Base-by-base conservation (phyloP, 345 rosid genomes). In the Hypericum perforatum region DNA sequence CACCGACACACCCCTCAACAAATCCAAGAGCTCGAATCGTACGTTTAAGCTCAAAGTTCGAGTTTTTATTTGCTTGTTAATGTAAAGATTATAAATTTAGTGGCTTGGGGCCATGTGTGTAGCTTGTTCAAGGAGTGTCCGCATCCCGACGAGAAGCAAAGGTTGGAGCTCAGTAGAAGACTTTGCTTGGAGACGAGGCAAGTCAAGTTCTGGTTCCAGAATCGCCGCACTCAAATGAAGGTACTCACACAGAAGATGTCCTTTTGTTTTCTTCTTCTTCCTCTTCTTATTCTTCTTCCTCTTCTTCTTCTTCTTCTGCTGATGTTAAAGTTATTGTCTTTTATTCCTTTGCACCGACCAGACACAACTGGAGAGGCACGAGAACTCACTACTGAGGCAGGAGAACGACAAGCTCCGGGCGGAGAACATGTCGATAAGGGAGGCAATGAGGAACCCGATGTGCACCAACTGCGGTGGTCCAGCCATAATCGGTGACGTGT, bases 1-100 rank as follows among this genome's bases (percentile, higher is more conserved):
- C 97, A 94, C 84, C 97, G 99, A 73, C 99, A 94, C 82, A 94
- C 97, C 65, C 97, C 99, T 49, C 97, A 86, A 49, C 99, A 94
- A 84, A 94, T 94, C 86, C 99, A 89, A 68, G 99, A 94, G 29
- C 99, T 94, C 15, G 99, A 94, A 79, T 48, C 87, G 99, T 94
- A 84, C 36, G 74, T 22, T 57, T 58, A 22, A n/a, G n/a, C n/a
- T 55, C n/a, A 16, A 59, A 22, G 57, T 51, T 59, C 45, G 32
- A 49, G 9, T 14, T 42, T 22, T 49, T 43, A 40, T 50, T 44
- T 41, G 5, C 39, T 51, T 12, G 22, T 11, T 7, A 5, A 13
- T 29, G 32, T 22, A 22, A 22, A 22, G 32, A 22, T 22, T 14
- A 0, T 46, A 59, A 8, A 7, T 43, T 42, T 13, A 36, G 16